Evolutionary conservation across 2,329 filamentous ascomycete genomes (phyloP).

Genomic region (Sporothrix globosa): DNA sequence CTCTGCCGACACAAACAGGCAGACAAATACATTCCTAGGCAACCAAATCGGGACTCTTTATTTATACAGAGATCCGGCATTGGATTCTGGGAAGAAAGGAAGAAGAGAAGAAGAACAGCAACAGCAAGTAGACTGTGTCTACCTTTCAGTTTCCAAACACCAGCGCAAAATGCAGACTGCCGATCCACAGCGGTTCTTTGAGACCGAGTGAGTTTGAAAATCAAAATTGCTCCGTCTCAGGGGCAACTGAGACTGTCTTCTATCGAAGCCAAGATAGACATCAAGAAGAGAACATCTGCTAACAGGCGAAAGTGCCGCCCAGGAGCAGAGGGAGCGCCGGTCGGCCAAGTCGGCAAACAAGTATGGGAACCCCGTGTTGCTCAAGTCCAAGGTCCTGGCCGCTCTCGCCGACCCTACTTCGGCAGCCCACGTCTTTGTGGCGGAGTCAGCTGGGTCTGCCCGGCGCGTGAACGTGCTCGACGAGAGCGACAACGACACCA

Average conservation of each 20-base stretch:
- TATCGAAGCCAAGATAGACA: neutral
- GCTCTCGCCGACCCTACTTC: constrained; percentile 68
- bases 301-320: constrained; percentile 56
- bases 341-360: constrained; percentile 74
- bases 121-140: neutral
- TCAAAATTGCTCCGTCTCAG: neutral
- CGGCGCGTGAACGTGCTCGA: constrained; percentile 70
- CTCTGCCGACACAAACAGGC: constrained; percentile 6
- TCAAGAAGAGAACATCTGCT: neutral
- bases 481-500: constrained; percentile 58
- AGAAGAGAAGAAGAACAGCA: neutral
- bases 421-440: constrained; percentile 68
- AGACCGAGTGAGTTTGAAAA: constrained; percentile 72
- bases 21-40: constrained; percentile 13
- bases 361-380: constrained; percentile 75
- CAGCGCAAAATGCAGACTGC: constrained; percentile 62
- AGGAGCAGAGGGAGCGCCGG: constrained; percentile 60
- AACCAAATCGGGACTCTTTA: constrained; percentile 7
- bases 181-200: constrained; percentile 84
- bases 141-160: neutral
- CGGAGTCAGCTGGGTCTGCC: constrained; percentile 83
- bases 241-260: neutral
- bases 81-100: neutral
- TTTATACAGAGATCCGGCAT: neutral
- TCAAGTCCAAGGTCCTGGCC: constrained; percentile 85